A percentile compares a stretch with the other conserved stretches of the same genome.
These are phyloP conservation scores for Silene latifolia DNA, from an alignment of 148 eudicot genomes.

Conservation along the genomic window DNA sequence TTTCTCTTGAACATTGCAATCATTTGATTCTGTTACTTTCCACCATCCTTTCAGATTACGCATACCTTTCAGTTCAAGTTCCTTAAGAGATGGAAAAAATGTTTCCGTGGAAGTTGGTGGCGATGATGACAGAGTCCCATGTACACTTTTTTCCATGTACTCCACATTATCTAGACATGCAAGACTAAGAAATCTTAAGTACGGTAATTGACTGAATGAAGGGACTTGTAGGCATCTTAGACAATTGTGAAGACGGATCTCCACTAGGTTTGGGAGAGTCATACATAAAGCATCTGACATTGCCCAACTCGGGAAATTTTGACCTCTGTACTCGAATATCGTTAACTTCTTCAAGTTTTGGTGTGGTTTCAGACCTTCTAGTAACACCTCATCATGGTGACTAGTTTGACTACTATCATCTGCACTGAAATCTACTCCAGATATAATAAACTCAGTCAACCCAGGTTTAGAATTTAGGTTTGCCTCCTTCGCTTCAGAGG, in stretches of 20 bases:
- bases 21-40: neutral
- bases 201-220: conserved; percentile 15
- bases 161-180: neutral
- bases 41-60: conserved; percentile 32
- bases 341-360: conserved; percentile 11
- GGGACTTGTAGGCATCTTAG: conserved; percentile 10
- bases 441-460: neutral
- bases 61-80: conserved; percentile 4
- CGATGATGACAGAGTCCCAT: neutral
- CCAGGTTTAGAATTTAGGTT: neutral
- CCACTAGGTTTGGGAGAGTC: conserved; percentile 21
- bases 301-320: conserved; percentile 25
- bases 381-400: conserved; percentile 2
- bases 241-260: neutral
- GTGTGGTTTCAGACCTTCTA: conserved; percentile 28
- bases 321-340: conserved; percentile 1
- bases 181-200: conserved; percentile 8
- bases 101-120: neutral
- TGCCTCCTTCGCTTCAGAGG: too few relatives aligned
- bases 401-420: neutral
- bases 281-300: neutral
- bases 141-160: neutral
- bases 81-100: conserved; percentile 37
- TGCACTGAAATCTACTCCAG: neutral
- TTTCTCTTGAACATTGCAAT: neutral